Evolutionary conservation across 2,329 filamentous ascomycete genomes (phyloP), one percentile per base, ranked within the genome.

Genomic region (Phaeoacremonium minimum): DNA sequence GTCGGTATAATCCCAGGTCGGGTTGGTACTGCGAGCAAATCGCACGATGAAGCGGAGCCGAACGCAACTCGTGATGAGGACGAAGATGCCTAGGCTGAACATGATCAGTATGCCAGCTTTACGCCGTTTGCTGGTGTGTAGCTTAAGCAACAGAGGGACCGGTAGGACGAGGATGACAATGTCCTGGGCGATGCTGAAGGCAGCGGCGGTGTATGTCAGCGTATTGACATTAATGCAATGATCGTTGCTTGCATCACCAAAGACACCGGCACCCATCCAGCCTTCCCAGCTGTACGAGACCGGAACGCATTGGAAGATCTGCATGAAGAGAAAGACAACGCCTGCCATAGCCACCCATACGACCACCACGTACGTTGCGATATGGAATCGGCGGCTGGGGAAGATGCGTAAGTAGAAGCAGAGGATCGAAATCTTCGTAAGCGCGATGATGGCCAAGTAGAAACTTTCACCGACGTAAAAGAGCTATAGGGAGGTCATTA

Each of bases 1-100:
- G 40, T 64, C 55, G 7, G 58, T 59, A 29, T 65, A 62, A 44
- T 67, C 59, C 62, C 61, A 67, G 1, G 61, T 60, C 8, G 64
- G 61, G 31, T 67, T 64, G 9, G 46, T 39, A n/a, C 53, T 59
- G 9, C 46, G 42, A 12, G 54, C 56, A 38, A 60, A 60, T 4
- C 42, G 33, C 13, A 58, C 44, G 18, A 65, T 44, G 34, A 59
- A 60, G 29, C 51, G 51, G 15, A 68, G 50, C 2, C 61, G 52
- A 15, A 59, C 42, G 38, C 57, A 57, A 39, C 57, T 60, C 18
- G 58, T 61, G 37, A 57, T 46, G 4, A 61, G 38, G 6, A 62
- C 51, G 30, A 65, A 63, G 18, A 57, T 44, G 8, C 61, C 61
- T 9, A 65, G 50, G 19, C 57, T 49, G 46, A 64, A 63, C 52